A percentile compares a stretch with the other conserved stretches of the same genome.
Conservation (phyloP, 164 flowering plant species). For the Kalanchoe fedtschenkoi region DNA sequence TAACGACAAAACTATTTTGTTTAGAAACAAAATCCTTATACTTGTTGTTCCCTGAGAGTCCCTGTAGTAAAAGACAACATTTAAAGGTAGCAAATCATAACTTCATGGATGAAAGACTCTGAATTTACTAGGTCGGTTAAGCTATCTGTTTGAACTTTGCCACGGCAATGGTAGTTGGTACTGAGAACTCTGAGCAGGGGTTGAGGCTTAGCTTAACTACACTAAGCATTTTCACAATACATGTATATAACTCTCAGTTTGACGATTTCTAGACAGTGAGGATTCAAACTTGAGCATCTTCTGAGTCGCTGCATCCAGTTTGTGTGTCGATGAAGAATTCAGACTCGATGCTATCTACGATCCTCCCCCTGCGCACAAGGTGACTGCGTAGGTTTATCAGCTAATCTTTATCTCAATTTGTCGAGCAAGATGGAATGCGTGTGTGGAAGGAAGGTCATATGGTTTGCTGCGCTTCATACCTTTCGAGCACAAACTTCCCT, state of each 20-base stretch:
- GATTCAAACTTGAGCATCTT: constrained; percentile 24
- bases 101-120: no score
- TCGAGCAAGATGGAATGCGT: neutral
- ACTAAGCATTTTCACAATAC: neutral
- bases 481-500: constrained; percentile 77
- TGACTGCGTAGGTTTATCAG: neutral
- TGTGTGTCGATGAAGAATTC: constrained; percentile 44
- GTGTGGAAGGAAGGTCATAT: no score
- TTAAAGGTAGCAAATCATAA: no score
- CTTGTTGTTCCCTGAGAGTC: no score
- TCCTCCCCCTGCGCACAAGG: constrained; percentile 37
- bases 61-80: no score
- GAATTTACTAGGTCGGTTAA: no score
- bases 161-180: neutral
- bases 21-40: no score
- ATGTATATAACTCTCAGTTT: neutral
- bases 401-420: neutral
- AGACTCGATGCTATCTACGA: constrained; percentile 42
- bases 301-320: constrained; percentile 38
- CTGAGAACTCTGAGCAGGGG: neutral
- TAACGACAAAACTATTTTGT: no score
- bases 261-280: neutral
- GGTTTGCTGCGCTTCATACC: no score
- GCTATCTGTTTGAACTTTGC: no score
- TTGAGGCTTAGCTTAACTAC: neutral